Evolutionary conservation across 768 basidiomycete species (phyloP), one percentile per base, ranked within the genome.

Genomic region (Hericium alpestre): DNA sequence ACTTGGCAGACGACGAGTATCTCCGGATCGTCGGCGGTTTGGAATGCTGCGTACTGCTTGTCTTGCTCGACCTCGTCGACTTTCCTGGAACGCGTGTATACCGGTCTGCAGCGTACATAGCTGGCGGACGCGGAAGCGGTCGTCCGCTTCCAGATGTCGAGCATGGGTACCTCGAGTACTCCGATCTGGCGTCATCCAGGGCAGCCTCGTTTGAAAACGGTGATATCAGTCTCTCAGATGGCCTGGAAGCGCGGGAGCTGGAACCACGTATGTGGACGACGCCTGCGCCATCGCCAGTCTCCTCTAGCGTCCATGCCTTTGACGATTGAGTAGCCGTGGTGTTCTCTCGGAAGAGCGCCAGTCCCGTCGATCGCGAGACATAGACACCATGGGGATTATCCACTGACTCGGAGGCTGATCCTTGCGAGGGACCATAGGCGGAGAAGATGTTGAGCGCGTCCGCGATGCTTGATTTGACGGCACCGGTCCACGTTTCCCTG

Each of bases 221-320:
- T 4, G 50, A 51, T 18, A 37, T 8, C 50, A 51, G 13, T n/a
- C n/a, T 15, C 12, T 9, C n/a, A 16, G 38, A 32, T 18, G 20
- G 16, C 32, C 3, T 20, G 27, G 50, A 10, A 11, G 20, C 4
- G 27, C 50, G 12, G 8, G 20, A 13, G 27, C 50, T 16, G 8
- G 20, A 13, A 16, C 8, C 50, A 16, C 20, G 60, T 20, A 22
- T 48, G 49, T 16, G 72, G 11, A 76, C 73, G 18, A 71, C 65
- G 1, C 74, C 74, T 6, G 68, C 63, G 15, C 73, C 74, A 53
- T 74, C 67, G 15, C 64, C 66, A 12, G 64, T 71, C 58, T 76
- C 74, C 58, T 76, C 73, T 27, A 76, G 58, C 2, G 72, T 72
- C 72, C 73, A 77, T 9, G 65, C 58, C 41, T 65, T 69, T 27